Evolutionary conservation across 2,329 filamentous ascomycete genomes (phyloP).

Genomic region (Scolecobasidium constrictum): DNA sequence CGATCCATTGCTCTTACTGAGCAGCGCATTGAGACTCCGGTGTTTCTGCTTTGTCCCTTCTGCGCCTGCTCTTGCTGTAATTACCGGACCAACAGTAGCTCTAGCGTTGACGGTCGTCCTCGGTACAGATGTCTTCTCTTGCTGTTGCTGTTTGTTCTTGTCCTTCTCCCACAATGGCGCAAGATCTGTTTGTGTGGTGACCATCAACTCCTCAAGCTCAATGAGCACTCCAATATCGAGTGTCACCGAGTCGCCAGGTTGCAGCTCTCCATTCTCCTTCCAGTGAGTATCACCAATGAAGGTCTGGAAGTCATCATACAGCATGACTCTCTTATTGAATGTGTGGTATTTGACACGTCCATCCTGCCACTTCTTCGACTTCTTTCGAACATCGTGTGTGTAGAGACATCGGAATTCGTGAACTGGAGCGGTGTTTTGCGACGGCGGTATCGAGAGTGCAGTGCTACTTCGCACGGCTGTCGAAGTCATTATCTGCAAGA

Average conservation of each 20-base stretch:
- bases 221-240: constrained; percentile 70
- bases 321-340: constrained; percentile 86
- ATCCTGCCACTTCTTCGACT: constrained; percentile 92
- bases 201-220: constrained; percentile 68
- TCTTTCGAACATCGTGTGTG: constrained; percentile 72
- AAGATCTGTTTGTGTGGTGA: constrained; percentile 64
- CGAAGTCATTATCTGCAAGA: background rate
- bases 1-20: constrained; percentile 55
- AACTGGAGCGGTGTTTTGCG: constrained; percentile 51
- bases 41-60: constrained; percentile 33
- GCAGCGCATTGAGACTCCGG: constrained; percentile 50
- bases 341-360: constrained; percentile 77
- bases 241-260: constrained; percentile 63
- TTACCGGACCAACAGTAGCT: constrained; percentile 12
- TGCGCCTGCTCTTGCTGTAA: constrained; percentile 19
- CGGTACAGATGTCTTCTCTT: constrained; percentile 13
- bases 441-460: background rate
- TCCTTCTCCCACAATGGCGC: constrained; percentile 64
- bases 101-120: constrained; percentile 11
- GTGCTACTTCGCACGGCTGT: background rate
- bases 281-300: constrained; percentile 80
- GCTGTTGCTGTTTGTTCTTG: constrained; percentile 29
- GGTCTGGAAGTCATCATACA: constrained; percentile 71
- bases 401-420: constrained; percentile 78
- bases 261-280: constrained; percentile 55